Evolutionary conservation across 192 early-diverging fungal species (phyloP), one percentile per base, ranked within the genome.

Genomic region (Backusella macrospora): DNA sequence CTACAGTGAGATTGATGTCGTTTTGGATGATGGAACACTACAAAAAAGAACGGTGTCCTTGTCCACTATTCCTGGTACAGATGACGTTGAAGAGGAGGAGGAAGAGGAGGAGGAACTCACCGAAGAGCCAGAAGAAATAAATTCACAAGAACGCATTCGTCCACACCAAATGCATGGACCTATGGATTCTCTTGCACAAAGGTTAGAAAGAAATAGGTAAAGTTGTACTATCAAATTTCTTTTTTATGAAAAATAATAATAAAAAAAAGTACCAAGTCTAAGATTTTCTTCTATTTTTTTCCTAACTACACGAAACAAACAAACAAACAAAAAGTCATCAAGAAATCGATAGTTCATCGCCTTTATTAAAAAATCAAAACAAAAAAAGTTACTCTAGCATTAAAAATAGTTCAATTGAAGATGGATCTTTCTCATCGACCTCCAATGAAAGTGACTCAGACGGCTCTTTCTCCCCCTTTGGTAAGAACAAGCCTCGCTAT

Each of bases 21-120:
- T 82, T 16, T 26, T 78, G 26, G 80, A 82, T 70, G 80, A 82
- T 72, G 80, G 80, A 40, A 82, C 76, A 39, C 42, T 74, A 26
- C 73, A 78, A 70, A 71, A 65, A 67, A 38, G 80, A 43, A 66
- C 76, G 10, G 80, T 82, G 2, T 78, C 80, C 1, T 59, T 82
- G 10, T 82, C 80, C 34, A 82, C 80, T 15, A 44, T 77, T 45
- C 75, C 75, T 18, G 70, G 63, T 29, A 14, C 45, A 9, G 29
- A 45, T 18, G 42, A 45, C 6, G 68, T 15, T 16, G 12, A 46
- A 21, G n/a, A 46, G 10, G 37, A 38, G 0, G 39, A 40, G 12
- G 23, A 44, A 69, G 26, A n/a, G 34, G 34, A 69, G 3, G 14
- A n/a, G n/a, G n/a, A n/a, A n/a, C n/a, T 16, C 10, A 43, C n/a